Evolutionary conservation across 1,284 basidiomycete genomes (phyloP), one percentile per base, ranked within the genome.

Genomic region (Pseudozyma tsukubaensis): DNA sequence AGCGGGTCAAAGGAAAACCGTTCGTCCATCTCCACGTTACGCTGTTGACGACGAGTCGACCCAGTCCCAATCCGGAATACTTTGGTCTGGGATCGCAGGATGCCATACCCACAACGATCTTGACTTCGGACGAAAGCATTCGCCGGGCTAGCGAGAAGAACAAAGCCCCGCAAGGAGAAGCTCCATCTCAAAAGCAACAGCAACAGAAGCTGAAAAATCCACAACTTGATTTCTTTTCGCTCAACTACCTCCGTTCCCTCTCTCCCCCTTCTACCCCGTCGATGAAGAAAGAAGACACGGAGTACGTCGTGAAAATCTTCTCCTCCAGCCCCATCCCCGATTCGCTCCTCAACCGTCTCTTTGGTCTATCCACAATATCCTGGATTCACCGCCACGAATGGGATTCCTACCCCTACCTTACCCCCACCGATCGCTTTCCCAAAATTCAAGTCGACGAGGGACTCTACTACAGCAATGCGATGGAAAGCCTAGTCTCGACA

Each of bases 11-110:
- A 1, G 79, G 86, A 19, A 90, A 92, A 72, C 89, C 90, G 13
- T 97, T 96, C 81, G 89, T 94, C 34, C 89, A 88, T 66, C 89
- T 98, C 4, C 92, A 97, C 82, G 94, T 97, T 52, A 97, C 96
- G 8, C 88, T 96, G 16, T 87, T 98, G 49, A 89, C 91, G 13
- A 98, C 96, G 1, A 91, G 89, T 4, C 87, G 90, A 1, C 85
- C 89, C 3, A 85, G 85, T 4, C 88, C 92, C 3, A 87, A 89
- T 68, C 87, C 92, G 0, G 85, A 86, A 5, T 94, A 94, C 85
- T 95, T 98, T 84, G 88, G 88, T 0, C 18, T 71, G 9, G 71
- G 74, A 34, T 86, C 91, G 19, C 78, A 87, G 6, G 70, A 86
- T 0, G 84, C 84, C 11, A 86, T 91, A 5, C 92, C 94, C 0